Conservation (phyloP, 2,329 filamentous ascomycete genomes). For the Fusarium scirpi region DNA sequence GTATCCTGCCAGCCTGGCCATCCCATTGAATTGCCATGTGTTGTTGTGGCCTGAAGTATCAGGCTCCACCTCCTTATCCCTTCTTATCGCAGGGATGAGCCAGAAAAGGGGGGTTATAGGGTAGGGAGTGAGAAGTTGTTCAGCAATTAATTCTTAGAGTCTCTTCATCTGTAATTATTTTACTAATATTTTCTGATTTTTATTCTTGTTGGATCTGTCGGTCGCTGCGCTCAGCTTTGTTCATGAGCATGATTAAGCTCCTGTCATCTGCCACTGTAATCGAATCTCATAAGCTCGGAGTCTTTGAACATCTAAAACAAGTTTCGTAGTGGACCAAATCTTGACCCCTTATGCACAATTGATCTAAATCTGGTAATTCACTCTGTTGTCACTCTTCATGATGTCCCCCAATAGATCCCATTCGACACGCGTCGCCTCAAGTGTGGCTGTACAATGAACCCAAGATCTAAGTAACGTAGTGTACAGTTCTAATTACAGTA, state of each 20-base stretch:
- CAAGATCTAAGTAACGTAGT: conserved; percentile 1
- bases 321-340: background rate
- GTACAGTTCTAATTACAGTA: conserved; percentile 19
- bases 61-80: conserved; percentile 41
- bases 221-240: background rate
- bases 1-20: conserved; percentile 48
- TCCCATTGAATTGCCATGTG: conserved; percentile 25
- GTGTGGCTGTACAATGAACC: conserved; percentile 34
- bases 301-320: background rate
- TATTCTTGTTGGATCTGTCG: background rate
- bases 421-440: conserved; percentile 29
- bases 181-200: background rate
- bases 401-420: background rate
- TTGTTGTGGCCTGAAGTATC: conserved; percentile 44
- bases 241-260: background rate
- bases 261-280: background rate
- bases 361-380: background rate
- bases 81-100: conserved; percentile 33
- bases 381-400: background rate
- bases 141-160: background rate
- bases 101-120: conserved; percentile 41
- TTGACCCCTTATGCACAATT: background rate
- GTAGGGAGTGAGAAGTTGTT: conserved; percentile 6
- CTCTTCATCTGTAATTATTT: background rate
- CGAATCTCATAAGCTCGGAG: background rate